These are phyloP conservation scores for Paramecium caudatum DNA, from an alignment of 73 alveolate genomes.

Conservation along the genomic window DNA sequence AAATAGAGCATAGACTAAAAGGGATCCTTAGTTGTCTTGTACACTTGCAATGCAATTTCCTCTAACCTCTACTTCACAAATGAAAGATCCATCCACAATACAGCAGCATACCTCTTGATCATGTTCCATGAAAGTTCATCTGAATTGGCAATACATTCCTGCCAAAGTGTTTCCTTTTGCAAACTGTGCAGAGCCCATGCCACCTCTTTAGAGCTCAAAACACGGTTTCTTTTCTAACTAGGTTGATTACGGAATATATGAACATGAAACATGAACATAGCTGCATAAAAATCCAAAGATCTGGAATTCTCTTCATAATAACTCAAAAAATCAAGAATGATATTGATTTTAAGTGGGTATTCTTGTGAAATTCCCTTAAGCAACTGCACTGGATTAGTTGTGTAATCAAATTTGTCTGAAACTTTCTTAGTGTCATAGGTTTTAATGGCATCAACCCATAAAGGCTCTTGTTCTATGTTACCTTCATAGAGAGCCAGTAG, in stretches of 20 bases:
- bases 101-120: slow-evolving; percentile 53
- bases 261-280: slow-evolving; percentile 63
- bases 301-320: slow-evolving; percentile 42
- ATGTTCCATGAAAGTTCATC: slow-evolving; percentile 59
- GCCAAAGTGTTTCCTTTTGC: slow-evolving; percentile 55
- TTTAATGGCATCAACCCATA: slow-evolving; percentile 26
- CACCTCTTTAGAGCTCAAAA: slow-evolving; percentile 54
- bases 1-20: slow-evolving; percentile 31
- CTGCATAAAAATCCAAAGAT: slow-evolving; percentile 63
- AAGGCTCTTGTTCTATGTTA: background rate
- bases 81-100: slow-evolving; percentile 63
- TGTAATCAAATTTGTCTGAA: slow-evolving; percentile 13
- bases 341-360: slow-evolving; percentile 40
- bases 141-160: slow-evolving; percentile 32
- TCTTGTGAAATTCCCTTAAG: background rate
- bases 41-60: slow-evolving; percentile 24
- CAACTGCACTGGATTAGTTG: background rate
- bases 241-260: slow-evolving; percentile 28
- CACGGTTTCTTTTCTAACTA: background rate
- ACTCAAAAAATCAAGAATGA: background rate
- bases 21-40: slow-evolving; percentile 44
- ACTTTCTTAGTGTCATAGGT: slow-evolving; percentile 14
- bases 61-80: slow-evolving; percentile 48
- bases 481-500: slow-evolving; percentile 22
- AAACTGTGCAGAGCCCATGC: slow-evolving; percentile 58